phyloP scores from a whole-genome alignment of 2,329 filamentous ascomycete genomes.

The Hypoxylon sp. region DNA sequence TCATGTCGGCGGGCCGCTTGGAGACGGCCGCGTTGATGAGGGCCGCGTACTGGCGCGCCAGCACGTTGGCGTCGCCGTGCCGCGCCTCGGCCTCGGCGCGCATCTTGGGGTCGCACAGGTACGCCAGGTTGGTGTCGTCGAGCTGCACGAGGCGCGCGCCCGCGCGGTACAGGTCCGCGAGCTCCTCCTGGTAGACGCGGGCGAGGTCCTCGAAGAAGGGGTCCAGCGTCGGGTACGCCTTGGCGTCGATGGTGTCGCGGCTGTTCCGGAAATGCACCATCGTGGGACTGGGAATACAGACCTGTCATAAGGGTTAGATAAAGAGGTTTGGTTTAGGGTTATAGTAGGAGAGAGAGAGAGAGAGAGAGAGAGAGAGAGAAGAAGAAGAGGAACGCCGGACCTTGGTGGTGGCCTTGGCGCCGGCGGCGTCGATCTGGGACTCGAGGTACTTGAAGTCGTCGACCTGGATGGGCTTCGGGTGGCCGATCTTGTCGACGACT shows the following conservation, averaged over 20 bases:
- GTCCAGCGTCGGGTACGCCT: slow-evolving; percentile 66
- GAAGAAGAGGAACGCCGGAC: too few relatives aligned
- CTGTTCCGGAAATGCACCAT: slow-evolving; percentile 71
- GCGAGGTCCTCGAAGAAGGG: slow-evolving; percentile 67
- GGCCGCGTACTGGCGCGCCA: slow-evolving; percentile 64
- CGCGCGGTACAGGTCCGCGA: slow-evolving; percentile 62
- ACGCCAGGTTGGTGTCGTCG: slow-evolving; percentile 70
- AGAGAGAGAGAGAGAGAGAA: too few relatives aligned
- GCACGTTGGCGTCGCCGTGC: slow-evolving; percentile 61
- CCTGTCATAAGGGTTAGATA: too few relatives aligned
- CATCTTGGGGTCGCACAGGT: slow-evolving; percentile 68
- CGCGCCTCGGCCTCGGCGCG: slow-evolving; percentile 63
- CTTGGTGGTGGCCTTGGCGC: slow-evolving; percentile 57
- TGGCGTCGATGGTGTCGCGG: slow-evolving; percentile 63
- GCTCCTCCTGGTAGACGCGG: slow-evolving; percentile 66
- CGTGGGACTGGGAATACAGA: slow-evolving; percentile 69
- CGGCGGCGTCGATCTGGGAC: slow-evolving; percentile 55
- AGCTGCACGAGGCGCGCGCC: slow-evolving; percentile 69
- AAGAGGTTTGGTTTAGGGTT: too few relatives aligned
- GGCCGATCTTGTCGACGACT: slow-evolving; percentile 65
- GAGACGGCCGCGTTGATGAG: slow-evolving; percentile 67
- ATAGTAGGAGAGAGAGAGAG: too few relatives aligned
- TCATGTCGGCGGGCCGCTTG: slow-evolving; percentile 65
- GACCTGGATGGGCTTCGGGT: slow-evolving; percentile 66
- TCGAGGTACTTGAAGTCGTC: slow-evolving; percentile 67